A percentile compares a stretch with the other conserved stretches of the same genome.
These are phyloP conservation scores for Cladosporium sp. DNA, from an alignment of 2,329 filamentous ascomycete genomes.

Conservation along the genomic window DNA sequence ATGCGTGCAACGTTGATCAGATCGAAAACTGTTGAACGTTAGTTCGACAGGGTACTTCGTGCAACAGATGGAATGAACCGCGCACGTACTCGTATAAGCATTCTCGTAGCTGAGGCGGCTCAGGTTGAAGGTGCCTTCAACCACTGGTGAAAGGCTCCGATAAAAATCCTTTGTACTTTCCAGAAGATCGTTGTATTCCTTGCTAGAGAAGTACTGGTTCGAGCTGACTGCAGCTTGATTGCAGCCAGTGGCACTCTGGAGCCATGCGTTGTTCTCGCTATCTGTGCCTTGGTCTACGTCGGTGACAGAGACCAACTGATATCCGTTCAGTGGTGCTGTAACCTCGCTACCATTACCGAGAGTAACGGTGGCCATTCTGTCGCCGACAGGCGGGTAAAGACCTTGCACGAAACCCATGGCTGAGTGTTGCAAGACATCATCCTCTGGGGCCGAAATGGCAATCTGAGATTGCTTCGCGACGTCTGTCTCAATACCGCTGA, in stretches of 20 bases:
- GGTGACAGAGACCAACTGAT: conserved; percentile 78
- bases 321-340: conserved; percentile 68
- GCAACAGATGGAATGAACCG: background rate
- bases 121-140: conserved; percentile 49
- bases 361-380: conserved; percentile 48
- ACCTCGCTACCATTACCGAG: conserved; percentile 68
- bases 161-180: conserved; percentile 53
- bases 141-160: conserved; percentile 46
- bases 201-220: conserved; percentile 53
- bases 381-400: conserved; percentile 75
- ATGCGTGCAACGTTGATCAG: conserved; percentile 59
- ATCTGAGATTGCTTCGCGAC: conserved; percentile 67
- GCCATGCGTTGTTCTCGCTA: conserved; percentile 53
- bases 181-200: conserved; percentile 48
- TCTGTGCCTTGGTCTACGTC: conserved; percentile 56
- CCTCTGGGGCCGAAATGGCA: conserved; percentile 63
- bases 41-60: background rate
- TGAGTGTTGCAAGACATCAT: conserved; percentile 75
- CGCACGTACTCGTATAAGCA: conserved; percentile 51
- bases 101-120: conserved; percentile 55
- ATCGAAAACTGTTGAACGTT: conserved; percentile 46
- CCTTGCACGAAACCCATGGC: conserved; percentile 78
- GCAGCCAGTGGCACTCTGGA: conserved; percentile 55
- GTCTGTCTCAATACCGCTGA: conserved; percentile 63
- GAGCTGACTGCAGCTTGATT: conserved; percentile 53